Evolutionary conservation across 768 basidiomycete genomes (phyloP).

Genomic region (Russula brevipes): DNA sequence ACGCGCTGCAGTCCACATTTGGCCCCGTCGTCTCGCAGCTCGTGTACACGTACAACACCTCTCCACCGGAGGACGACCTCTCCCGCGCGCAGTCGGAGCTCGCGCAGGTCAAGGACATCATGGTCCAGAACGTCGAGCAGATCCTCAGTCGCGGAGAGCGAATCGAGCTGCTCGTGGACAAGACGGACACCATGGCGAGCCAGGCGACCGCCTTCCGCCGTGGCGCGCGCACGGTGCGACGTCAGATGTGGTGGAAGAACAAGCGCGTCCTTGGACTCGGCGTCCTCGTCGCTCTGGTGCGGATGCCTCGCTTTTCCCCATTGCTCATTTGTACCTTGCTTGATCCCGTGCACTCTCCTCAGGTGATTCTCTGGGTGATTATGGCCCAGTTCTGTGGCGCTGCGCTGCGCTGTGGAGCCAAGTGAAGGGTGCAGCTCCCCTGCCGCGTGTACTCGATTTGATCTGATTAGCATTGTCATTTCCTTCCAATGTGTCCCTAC

Average conservation of each 20-base stretch:
- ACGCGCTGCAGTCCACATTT: slow-evolving; percentile 68
- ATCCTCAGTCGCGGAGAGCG: slow-evolving; percentile 92
- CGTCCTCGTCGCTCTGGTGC: slow-evolving; percentile 64
- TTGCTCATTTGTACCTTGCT: slow-evolving; percentile 2
- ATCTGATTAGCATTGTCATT: slow-evolving; percentile 15
- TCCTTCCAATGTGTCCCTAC: slow-evolving; percentile 9
- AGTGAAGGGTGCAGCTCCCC: slow-evolving; percentile 19
- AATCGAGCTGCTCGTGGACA: slow-evolving; percentile 93
- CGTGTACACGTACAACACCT: slow-evolving; percentile 84
- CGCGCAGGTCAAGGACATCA: slow-evolving; percentile 89
- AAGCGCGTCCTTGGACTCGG: slow-evolving; percentile 62
- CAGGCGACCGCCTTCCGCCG: slow-evolving; percentile 92
- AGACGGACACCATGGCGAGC: slow-evolving; percentile 92
- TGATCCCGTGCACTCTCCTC: slow-evolving; percentile 16
- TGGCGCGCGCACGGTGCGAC: slow-evolving; percentile 75
- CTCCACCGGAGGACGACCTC: slow-evolving; percentile 84
- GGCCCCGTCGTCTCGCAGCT: slow-evolving; percentile 64
- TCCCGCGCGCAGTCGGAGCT: slow-evolving; percentile 85
- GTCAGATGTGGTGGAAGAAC: slow-evolving; percentile 90
- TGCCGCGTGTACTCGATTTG: slow-evolving; percentile 7
- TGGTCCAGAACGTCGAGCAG: slow-evolving; percentile 98
- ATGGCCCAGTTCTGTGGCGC: slow-evolving; percentile 88
- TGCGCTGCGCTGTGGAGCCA: slow-evolving; percentile 57
- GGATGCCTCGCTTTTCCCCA: slow-evolving; percentile 29
- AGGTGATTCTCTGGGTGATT: slow-evolving; percentile 78